Evolutionary conservation across 2,329 filamentous ascomycete genomes (phyloP), one percentile per base, ranked within the genome.

Genomic region (Fusarium aywerte): DNA sequence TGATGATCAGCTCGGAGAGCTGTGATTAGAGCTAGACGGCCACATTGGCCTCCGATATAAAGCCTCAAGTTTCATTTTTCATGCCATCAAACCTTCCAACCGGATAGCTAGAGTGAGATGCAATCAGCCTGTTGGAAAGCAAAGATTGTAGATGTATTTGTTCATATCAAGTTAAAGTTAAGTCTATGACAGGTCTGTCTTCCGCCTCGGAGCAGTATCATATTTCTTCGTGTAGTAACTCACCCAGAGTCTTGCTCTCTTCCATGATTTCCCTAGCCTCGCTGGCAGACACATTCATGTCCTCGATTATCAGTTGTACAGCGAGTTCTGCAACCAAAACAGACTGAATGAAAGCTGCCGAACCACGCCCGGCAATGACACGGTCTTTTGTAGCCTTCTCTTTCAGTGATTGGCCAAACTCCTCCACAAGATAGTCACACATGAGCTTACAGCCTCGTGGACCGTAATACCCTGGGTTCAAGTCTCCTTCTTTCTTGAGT

Each of bases 391-490:
- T 80, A 3, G 90, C 87, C 54, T 86, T 83, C 67, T 85, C 82
- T 58, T 90, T 87, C 29, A 95, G 78, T 62, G 86, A 77, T 10
- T 82, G 75, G 15, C 85, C 86, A 74, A 92, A 89, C 44, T 82
- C 81, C 5, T 79, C 73, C 59, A 91, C 87, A 35, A 93, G 85
- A 54, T 85, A 85, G 71, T 92, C 89, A 42, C 88, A 91, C 85
- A 97, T 92, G 50, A 85, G 79, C 47, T 87, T 86, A 50, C 91
- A 83, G 2, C 93, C 93, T 20, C 89, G 86, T 4, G 89, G 85
- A 3, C 93, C 93, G 77, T 97, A 97, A 78, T 97, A 97, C 0
- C 93, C 93, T 11, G 91, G 91, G 4, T 86, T 89, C 29, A 90
- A 82, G 55, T 82, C 84, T 27, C 87, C 80, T 49, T 83, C 87